Percentiles rank a stretch among this genome's conserved stretches.
Evolutionary conservation across 352 stramenopile species (phyloP).

Genomic region (Globisporangium spinosum): DNA sequence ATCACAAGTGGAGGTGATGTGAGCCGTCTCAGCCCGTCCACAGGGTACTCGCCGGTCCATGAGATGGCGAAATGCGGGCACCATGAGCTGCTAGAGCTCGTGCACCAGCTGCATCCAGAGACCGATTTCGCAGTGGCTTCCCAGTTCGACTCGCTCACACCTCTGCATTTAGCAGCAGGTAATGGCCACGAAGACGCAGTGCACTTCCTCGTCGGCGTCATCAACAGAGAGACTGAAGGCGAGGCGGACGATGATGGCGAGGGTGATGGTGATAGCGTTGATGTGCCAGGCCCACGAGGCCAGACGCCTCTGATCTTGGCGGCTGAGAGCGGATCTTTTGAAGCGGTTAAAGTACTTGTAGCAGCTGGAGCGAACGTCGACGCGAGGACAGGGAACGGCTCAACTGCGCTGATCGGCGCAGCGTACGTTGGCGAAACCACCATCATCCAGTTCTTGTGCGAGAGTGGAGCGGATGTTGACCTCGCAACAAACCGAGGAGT

Average conservation of each 20-base stretch:
- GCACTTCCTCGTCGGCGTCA: constrained; percentile 2
- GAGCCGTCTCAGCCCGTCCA: neutral
- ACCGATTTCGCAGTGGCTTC: constrained; percentile 1
- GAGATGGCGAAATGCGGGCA: constrained; percentile 10
- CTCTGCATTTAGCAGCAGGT: constrained; percentile 3
- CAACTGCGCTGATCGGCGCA: constrained; percentile 4
- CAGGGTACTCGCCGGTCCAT: constrained; percentile 3
- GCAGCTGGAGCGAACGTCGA: neutral
- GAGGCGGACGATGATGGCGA: neutral
- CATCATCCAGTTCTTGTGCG: neutral
- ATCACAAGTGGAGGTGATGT: neutral
- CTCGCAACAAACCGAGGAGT: neutral
- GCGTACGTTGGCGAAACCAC: neutral
- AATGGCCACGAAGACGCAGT: constrained; percentile 1
- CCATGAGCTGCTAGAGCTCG: neutral
- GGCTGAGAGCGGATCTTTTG: neutral
- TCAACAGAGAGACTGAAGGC: neutral
- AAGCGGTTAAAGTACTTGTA: neutral
- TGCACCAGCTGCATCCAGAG: neutral
- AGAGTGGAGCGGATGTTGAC: constrained; percentile 5
- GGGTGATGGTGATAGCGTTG: neutral
- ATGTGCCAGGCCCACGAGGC: neutral
- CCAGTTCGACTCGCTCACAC: constrained; percentile 3
- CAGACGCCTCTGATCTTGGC: constrained; percentile 7
- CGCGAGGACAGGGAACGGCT: constrained; percentile 3